Percentiles rank a stretch among this genome's conserved stretches.
phyloP scores from a whole-genome alignment of 208 protist species.

The Crithidia thermophila region DNA sequence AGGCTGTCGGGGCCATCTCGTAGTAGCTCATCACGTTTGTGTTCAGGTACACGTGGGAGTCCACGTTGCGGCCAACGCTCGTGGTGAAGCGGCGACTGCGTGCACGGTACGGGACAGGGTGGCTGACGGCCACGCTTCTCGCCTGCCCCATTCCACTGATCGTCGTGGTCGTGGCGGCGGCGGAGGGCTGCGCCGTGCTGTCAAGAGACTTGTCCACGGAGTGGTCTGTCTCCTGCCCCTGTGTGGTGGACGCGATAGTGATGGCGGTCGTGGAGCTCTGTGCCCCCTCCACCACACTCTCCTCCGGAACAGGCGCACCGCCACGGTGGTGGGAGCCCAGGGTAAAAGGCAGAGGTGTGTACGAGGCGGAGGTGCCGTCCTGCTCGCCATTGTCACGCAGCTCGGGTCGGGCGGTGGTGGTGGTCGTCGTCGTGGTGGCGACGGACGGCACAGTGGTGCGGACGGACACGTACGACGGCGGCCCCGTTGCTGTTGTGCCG shows the following conservation, averaged over 20 bases:
- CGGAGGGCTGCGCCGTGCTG: not conserved
- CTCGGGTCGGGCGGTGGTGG: not conserved
- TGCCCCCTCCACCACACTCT: not conserved
- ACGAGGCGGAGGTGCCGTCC: not conserved
- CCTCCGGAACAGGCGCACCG: too few relatives aligned
- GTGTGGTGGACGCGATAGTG: not conserved
- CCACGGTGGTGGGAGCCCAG: not conserved
- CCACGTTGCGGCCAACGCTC: conserved; percentile 29
- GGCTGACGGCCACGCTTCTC: not conserved
- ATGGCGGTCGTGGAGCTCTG: conserved; percentile 1
- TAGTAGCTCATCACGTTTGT: conserved; percentile 32
- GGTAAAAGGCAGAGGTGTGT: not conserved
- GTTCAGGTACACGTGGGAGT: conserved; percentile 34
- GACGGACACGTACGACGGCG: conserved; percentile 10
- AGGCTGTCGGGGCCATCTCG: conserved; percentile 3
- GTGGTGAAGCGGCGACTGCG: conserved; percentile 8
- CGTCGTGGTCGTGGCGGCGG: not conserved
- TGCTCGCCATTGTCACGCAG: not conserved
- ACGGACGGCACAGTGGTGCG: conserved; percentile 3
- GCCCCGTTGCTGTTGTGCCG: conserved; percentile 7
- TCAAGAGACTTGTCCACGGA: not conserved
- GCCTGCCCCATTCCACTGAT: not conserved
- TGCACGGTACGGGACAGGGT: not conserved
- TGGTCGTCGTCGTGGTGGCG: too few relatives aligned
- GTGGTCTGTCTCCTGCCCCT: not conserved